These are phyloP conservation scores for Monosporascus ibericus DNA, from an alignment of 2,329 filamentous ascomycete species.

Conservation along the genomic window DNA sequence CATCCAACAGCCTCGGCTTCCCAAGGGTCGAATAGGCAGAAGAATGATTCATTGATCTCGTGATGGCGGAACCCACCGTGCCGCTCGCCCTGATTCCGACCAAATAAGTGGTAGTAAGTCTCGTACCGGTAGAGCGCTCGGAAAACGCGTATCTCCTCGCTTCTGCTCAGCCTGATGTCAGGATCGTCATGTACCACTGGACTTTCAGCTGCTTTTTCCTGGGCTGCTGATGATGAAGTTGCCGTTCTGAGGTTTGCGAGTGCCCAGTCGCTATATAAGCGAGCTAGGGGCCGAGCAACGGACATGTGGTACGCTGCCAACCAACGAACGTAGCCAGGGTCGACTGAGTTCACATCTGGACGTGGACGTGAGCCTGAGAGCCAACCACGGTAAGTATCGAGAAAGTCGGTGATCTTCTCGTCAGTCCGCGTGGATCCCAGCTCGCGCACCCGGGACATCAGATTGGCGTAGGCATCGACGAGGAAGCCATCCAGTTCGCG, in stretches of 20 bases:
- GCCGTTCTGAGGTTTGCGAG: neutral
- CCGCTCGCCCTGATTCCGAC: constrained; percentile 2
- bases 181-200: neutral
- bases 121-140: constrained; percentile 17
- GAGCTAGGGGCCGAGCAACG: constrained; percentile 4
- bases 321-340: constrained; percentile 3
- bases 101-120: constrained; percentile 10
- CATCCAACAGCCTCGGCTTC: too few relatives aligned
- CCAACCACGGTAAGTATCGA: too few relatives aligned
- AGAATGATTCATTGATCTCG: too few relatives aligned
- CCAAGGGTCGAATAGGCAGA: too few relatives aligned
- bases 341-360: neutral
- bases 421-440: constrained; percentile 1
- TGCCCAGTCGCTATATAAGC: constrained; percentile 3
- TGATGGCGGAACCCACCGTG: neutral
- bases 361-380: neutral
- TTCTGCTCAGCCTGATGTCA: neutral
- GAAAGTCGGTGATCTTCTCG: too few relatives aligned
- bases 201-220: too few relatives aligned
- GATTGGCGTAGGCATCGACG: constrained; percentile 13
- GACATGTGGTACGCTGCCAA: constrained; percentile 6
- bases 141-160: constrained; percentile 13
- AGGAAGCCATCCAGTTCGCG: constrained; percentile 12
- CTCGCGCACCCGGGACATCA: constrained; percentile 8
- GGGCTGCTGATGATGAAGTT: too few relatives aligned